Evolutionary conservation across 345 rosid species (phyloP).

Genomic region (Chamaenerion angustifolium): DNA sequence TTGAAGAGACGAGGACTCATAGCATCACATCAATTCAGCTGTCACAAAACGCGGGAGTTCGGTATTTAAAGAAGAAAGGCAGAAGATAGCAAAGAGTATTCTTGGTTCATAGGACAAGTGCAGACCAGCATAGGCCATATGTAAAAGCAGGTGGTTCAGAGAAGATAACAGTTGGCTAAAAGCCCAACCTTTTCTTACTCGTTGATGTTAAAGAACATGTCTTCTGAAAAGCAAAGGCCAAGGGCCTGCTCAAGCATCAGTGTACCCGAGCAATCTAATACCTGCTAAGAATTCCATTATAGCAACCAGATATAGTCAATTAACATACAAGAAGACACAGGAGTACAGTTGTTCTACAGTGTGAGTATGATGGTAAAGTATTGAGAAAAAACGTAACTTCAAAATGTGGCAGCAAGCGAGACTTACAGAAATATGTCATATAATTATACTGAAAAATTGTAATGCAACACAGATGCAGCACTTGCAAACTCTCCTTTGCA

Average conservation of each 20-base stretch:
- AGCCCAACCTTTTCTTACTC: constrained; percentile 1
- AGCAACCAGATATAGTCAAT: not conserved
- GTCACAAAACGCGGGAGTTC: constrained; percentile 1
- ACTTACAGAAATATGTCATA: too few species aligned
- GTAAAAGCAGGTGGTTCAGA: constrained; percentile 11
- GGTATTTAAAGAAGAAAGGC: not conserved
- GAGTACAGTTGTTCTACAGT: too few species aligned
- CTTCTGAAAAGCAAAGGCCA: not conserved
- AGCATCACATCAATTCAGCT: constrained; percentile 6
- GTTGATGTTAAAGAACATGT: not conserved
- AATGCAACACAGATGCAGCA: too few species aligned
- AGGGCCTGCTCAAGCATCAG: not conserved
- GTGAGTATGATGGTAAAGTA: too few species aligned
- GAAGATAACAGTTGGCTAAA: constrained; percentile 5
- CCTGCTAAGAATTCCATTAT: constrained; percentile 1
- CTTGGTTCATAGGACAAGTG: constrained; percentile 39
- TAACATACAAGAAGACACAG: too few species aligned
- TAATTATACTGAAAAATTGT: too few species aligned
- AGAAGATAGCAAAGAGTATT: constrained; percentile 10
- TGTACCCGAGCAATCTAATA: not conserved
- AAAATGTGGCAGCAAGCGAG: too few species aligned
- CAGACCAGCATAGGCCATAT: constrained; percentile 36
- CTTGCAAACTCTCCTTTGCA: constrained; percentile 32
- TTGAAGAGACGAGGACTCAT: constrained; percentile 5
- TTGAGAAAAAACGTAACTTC: too few species aligned